phyloP scores from a whole-genome alignment of 1,284 basidiomycete genomes.

The Trametes polyzona region DNA sequence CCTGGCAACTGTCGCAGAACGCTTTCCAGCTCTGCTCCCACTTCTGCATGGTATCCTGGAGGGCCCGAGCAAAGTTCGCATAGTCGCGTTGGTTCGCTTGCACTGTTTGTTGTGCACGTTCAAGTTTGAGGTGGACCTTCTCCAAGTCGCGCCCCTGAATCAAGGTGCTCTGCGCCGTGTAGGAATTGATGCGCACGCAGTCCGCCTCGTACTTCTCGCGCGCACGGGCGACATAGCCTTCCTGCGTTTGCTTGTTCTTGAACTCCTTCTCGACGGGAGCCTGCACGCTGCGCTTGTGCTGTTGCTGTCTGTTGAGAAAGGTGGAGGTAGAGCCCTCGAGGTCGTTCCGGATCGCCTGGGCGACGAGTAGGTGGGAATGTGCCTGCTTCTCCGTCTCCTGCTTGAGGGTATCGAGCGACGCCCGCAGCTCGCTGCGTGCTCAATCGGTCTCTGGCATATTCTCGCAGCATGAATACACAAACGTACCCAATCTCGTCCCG shows the following conservation, averaged over 20 bases:
- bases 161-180: conserved; percentile 91
- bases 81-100: conserved; percentile 91
- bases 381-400: conserved; percentile 87
- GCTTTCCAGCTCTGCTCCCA: conserved; percentile 96
- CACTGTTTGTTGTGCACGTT: conserved; percentile 89
- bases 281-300: conserved; percentile 80
- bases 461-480: background rate
- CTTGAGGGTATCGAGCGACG: conserved; percentile 78
- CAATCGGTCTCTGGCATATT: background rate
- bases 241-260: conserved; percentile 85
- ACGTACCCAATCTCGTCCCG: conserved; percentile 88
- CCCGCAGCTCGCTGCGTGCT: conserved; percentile 70
- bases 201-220: conserved; percentile 95
- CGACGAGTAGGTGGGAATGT: conserved; percentile 67
- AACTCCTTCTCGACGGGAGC: conserved; percentile 83
- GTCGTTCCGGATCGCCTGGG: conserved; percentile 77
- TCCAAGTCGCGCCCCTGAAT: conserved; percentile 95
- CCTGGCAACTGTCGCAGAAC: conserved; percentile 94
- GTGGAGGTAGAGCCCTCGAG: conserved; percentile 73
- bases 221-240: conserved; percentile 84
- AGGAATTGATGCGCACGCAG: conserved; percentile 94
- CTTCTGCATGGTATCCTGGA: conserved; percentile 81
- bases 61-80: conserved; percentile 80
- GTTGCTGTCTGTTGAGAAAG: conserved; percentile 69
- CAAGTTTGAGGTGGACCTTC: conserved; percentile 86